Evolutionary conservation across 2,329 filamentous ascomycete species (phyloP).

Genomic region (Penicillium sp.): DNA sequence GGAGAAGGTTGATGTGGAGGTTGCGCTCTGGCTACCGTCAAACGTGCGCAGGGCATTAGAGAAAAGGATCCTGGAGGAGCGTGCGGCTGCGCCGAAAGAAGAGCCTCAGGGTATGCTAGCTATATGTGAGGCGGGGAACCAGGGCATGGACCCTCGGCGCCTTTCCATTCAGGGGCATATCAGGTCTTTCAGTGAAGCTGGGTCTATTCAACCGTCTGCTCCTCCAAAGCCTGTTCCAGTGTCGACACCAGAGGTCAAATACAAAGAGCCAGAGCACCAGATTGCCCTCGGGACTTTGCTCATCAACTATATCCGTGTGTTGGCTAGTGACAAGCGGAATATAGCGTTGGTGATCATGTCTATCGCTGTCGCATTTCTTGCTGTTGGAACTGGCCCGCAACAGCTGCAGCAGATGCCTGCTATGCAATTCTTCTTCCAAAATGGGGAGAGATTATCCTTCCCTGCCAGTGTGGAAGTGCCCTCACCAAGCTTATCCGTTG

Average conservation of each 20-base stretch:
- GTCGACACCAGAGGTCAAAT: not conserved
- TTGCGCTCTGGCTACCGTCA: constrained; percentile 68
- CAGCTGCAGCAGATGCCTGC: constrained; percentile 1
- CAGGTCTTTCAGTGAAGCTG: not conserved
- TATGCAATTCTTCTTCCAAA: constrained; percentile 14
- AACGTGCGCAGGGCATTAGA: constrained; percentile 54
- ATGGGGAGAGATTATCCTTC: not conserved
- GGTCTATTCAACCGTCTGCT: not conserved
- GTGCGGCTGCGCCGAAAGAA: constrained; percentile 26
- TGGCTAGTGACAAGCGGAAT: constrained; percentile 56
- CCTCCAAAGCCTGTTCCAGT: not conserved
- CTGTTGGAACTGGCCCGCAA: constrained; percentile 4
- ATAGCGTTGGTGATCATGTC: constrained; percentile 32
- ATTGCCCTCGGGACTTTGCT: constrained; percentile 55
- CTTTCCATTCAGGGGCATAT: not conserved
- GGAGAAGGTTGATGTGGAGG: constrained; percentile 95
- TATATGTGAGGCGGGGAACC: constrained; percentile 2
- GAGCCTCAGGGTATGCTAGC: constrained; percentile 10
- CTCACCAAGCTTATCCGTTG: not conserved
- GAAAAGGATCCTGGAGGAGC: constrained; percentile 43
- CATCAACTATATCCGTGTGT: constrained; percentile 54
- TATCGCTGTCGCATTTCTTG: constrained; percentile 11
- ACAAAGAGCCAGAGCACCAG: constrained; percentile 30
- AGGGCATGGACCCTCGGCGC: not conserved
- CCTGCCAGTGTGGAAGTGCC: not conserved